Base-by-base conservation (phyloP, 1,284 basidiomycete species). In the Ganoderma boninense region DNA sequence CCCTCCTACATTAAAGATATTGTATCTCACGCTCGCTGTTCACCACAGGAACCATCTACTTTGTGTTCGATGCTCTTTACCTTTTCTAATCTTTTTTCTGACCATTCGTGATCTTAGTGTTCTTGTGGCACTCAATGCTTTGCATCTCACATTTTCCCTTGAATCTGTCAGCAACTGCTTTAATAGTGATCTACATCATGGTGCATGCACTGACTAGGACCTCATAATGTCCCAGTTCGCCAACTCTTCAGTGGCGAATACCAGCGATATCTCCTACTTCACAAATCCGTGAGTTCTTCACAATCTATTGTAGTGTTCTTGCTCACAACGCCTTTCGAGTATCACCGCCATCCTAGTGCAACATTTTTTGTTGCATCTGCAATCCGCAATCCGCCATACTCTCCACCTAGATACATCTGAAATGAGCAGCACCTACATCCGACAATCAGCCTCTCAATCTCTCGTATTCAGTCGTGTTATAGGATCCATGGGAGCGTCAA, bases 291-390 rank as follows among this genome's bases (percentile, higher is more conserved):
- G 38, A 16, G 66, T 64, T 14, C 8, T 52, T 43, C n/a, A 6
- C 20, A 8, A n/a, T 23, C 8, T n/a, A 40, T 4, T 23, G 2
- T 16, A 32, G 5, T 42, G 6, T 20, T 4, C 2, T 10, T 18
- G 20, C 23, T 29, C 62, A n/a, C 6, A 23, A 7, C 16, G 13
- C 16, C 65, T 20, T 13, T 5, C 1, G 23, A 71, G 70, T 0
- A 35, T 68, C 13, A 63, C 67, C 4, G 66, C 61, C 7, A 65
- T 71, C 26, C 54, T 71, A 18, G 62, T 71, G n/a, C 68, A 64
- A 43, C 66, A 64, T 23, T 68, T 71, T 43, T 60, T 71, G 20
- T 66, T 71, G n/a, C n/a, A 62, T 10, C 70, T 71, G 10, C 66
- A 71, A 23, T 23, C 40, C 26, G 68, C 64, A 8, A 57, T 52